A percentile compares a stretch with the other conserved stretches of the same genome.
phyloP scores from a whole-genome alignment of 805 yeast species.

The Hermanozyma aechmeae region DNA sequence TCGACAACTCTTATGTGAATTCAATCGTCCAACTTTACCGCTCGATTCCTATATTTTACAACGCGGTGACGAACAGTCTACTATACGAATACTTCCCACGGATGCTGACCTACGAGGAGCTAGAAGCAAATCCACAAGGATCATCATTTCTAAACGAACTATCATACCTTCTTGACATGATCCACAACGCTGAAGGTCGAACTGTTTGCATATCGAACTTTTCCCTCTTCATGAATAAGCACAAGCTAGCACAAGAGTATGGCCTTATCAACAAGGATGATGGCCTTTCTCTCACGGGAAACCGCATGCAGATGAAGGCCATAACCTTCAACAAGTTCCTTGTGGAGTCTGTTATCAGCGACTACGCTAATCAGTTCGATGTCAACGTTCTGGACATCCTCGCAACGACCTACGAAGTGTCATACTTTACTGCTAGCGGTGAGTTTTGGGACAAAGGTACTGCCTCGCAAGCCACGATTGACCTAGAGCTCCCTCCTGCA shows the following conservation, averaged over 20 bases:
- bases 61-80: conserved; percentile 48
- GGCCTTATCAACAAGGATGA: conserved; percentile 47
- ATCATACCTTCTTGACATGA: conserved; percentile 89
- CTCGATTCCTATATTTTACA: conserved; percentile 65
- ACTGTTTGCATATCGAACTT: conserved; percentile 74
- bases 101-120: conserved; percentile 21
- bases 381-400: conserved; percentile 20
- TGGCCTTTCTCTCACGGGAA: conserved; percentile 33
- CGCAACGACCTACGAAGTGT: conserved; percentile 36
- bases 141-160: conserved; percentile 65
- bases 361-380: conserved; percentile 30
- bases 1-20: conserved; percentile 65
- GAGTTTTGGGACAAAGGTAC: conserved; percentile 22
- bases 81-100: conserved; percentile 37
- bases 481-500: conserved; percentile 31
- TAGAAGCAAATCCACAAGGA: conserved; percentile 27
- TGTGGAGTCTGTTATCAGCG: conserved; percentile 41
- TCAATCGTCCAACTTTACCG: conserved; percentile 73
- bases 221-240: conserved; percentile 29
- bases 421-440: conserved; percentile 31
- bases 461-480: conserved; percentile 31
- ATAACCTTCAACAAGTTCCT: conserved; percentile 54
- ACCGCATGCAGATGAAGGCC: conserved; percentile 34
- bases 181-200: conserved; percentile 66
- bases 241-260: conserved; percentile 37